phyloP scores from a whole-genome alignment of 257 asterid species.

The Cordia subcordata region DNA sequence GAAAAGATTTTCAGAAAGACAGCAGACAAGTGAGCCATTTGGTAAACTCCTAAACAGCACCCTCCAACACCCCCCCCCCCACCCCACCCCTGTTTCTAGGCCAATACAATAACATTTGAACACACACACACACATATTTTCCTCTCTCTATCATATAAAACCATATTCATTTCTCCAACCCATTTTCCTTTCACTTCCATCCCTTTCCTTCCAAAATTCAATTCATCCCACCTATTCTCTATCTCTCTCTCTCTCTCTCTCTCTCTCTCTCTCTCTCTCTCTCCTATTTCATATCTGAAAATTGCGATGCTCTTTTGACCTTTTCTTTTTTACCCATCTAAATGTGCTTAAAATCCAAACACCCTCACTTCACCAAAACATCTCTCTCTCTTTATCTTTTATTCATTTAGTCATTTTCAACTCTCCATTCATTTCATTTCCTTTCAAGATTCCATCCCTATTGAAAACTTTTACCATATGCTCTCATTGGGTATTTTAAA shows the following conservation, averaged over 20 bases:
- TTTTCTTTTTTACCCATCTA: not conserved
- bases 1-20: slow-evolving; percentile 19
- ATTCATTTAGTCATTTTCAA: no score
- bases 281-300: no score
- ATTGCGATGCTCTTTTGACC: not conserved
- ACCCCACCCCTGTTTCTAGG: no score
- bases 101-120: slow-evolving; percentile 1
- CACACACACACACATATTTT: no score
- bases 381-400: not conserved
- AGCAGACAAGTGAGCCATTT: slow-evolving; percentile 11
- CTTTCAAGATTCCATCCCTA: not conserved
- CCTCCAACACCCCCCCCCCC: not conserved
- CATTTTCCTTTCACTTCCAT: not conserved
- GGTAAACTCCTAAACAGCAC: slow-evolving; percentile 9
- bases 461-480: not conserved
- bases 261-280: not conserved
- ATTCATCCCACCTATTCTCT: not conserved
- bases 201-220: not conserved
- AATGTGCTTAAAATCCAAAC: not conserved
- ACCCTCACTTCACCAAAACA: not conserved
- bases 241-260: not conserved
- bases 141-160: not conserved
- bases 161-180: not conserved
- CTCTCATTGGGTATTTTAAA: not conserved
- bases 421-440: not conserved